Evolutionary conservation across 2,329 filamentous ascomycete genomes (phyloP).

Genomic region (Stachybotrys chlorohalonatus): DNA sequence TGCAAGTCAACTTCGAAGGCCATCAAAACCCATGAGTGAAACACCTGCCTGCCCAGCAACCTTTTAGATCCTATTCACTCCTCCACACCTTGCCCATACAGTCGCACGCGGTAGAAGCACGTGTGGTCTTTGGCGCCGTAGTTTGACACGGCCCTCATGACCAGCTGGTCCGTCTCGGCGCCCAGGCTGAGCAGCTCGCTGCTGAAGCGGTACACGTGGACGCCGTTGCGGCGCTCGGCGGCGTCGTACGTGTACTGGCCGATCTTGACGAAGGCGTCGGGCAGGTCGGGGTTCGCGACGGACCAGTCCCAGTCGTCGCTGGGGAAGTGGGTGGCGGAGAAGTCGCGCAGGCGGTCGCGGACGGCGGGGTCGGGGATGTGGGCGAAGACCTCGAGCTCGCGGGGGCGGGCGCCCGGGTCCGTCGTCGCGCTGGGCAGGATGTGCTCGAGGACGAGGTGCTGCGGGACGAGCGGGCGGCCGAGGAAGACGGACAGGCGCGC

Average conservation of each 20-base stretch:
- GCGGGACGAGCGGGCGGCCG: conserved; percentile 49
- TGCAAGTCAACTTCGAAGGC: too few species aligned
- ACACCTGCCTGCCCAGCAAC: neutral
- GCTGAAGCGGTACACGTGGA: conserved; percentile 45
- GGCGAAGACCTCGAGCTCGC: conserved; percentile 62
- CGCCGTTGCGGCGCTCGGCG: conserved; percentile 28
- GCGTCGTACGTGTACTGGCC: conserved; percentile 46
- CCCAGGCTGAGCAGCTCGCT: conserved; percentile 37
- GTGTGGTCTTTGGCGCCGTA: conserved; percentile 50
- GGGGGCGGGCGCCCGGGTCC: conserved; percentile 53
- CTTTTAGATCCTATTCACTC: neutral
- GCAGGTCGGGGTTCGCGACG: conserved; percentile 14
- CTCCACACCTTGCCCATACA: conserved; percentile 33
- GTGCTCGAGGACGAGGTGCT: conserved; percentile 65
- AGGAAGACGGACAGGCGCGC: conserved; percentile 58
- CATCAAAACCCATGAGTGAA: neutral
- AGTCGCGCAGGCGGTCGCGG: conserved; percentile 31
- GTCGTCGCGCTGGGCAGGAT: conserved; percentile 53
- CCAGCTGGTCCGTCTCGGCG: conserved; percentile 40
- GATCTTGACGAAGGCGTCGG: conserved; percentile 44
- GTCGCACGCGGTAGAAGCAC: conserved; percentile 54
- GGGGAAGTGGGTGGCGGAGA: conserved; percentile 32
- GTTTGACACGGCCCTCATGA: conserved; percentile 49
- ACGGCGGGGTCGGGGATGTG: conserved; percentile 38
- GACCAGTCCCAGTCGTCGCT: conserved; percentile 18